A percentile compares a stretch with the other conserved stretches of the same genome.
Conservation (phyloP, 495 filamentous ascomycete species). For the Chaetomium fimeti region DNA sequence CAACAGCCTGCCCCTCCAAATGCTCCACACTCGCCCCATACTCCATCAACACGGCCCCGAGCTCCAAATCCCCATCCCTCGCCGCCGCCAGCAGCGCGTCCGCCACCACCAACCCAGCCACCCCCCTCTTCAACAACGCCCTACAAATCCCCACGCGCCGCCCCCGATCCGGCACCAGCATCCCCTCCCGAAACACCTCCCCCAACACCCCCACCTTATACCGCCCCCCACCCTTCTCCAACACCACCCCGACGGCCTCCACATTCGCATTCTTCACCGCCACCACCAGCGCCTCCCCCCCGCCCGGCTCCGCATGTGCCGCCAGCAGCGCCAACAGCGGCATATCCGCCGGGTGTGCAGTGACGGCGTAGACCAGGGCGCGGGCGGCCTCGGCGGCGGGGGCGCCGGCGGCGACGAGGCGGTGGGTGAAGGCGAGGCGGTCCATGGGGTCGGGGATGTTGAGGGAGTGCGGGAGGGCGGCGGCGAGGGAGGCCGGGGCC, state of each 20-base stretch:
- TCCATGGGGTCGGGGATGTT: conserved; percentile 46
- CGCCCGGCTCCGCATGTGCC: conserved; percentile 36
- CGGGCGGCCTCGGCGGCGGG: conserved; percentile 42
- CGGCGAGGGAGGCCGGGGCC: conserved; percentile 34
- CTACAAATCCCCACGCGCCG: conserved; percentile 38
- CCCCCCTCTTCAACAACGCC: conserved; percentile 41
- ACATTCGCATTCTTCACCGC: conserved; percentile 39
- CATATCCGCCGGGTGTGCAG: conserved; percentile 40
- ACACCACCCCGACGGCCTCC: conserved; percentile 41
- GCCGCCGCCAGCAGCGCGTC: conserved; percentile 45
- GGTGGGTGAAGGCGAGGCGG: conserved; percentile 43
- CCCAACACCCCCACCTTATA: conserved; percentile 34
- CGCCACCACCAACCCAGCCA: conserved; percentile 37
- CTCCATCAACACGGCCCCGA: conserved; percentile 42
- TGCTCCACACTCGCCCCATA: conserved; percentile 46
- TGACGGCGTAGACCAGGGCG: conserved; percentile 45
- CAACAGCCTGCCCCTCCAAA: conserved; percentile 46
- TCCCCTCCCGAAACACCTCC: conserved; percentile 36
- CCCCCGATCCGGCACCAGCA: conserved; percentile 29
- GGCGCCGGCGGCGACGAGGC: conserved; percentile 43
- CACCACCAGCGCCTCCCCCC: conserved; percentile 37
- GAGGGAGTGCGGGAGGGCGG: conserved; percentile 44
- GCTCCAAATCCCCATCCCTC: conserved; percentile 45
- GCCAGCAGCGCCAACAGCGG: conserved; percentile 42
- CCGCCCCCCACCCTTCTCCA: conserved; percentile 34